These are phyloP conservation scores for Daldinia caldariorum DNA, from an alignment of 495 filamentous ascomycete genomes.

Conservation along the genomic window DNA sequence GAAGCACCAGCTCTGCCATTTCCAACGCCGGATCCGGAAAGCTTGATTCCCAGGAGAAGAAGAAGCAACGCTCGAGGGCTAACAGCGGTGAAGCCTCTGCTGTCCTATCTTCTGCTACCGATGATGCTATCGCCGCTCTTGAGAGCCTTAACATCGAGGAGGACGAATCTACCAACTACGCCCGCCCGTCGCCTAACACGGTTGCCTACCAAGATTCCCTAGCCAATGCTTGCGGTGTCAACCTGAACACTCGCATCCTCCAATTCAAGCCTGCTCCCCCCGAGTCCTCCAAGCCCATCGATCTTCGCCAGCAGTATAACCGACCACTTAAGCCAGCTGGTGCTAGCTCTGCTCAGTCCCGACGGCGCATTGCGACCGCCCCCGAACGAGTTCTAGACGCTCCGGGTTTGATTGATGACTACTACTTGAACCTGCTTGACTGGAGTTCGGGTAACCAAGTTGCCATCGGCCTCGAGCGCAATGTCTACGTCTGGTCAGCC, in stretches of 20 bases:
- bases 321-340: conserved; percentile 85
- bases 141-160: conserved; percentile 76
- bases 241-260: conserved; percentile 93
- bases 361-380: conserved; percentile 89
- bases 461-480: conserved; percentile 95
- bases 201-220: conserved; percentile 93
- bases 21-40: conserved; percentile 83
- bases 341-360: conserved; percentile 79
- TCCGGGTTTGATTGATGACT: conserved; percentile 94
- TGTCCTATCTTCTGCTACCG: conserved; percentile 75
- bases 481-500: conserved; percentile 99
- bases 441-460: conserved; percentile 99
- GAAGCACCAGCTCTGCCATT: conserved; percentile 86
- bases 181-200: conserved; percentile 82
- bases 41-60: conserved; percentile 71
- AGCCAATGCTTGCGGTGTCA: conserved; percentile 91
- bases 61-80: conserved; percentile 74
- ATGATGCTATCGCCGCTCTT: conserved; percentile 80
- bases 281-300: conserved; percentile 96
- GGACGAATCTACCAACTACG: conserved; percentile 65
- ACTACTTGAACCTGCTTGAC: conserved; percentile 98
- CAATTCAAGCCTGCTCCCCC: conserved; percentile 97
- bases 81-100: conserved; percentile 72
- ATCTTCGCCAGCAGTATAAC: conserved; percentile 97
- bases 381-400: conserved; percentile 98